Evolutionary conservation across 345 rosid genomes (phyloP).

Genomic region (Gossypium ekmanianum): DNA sequence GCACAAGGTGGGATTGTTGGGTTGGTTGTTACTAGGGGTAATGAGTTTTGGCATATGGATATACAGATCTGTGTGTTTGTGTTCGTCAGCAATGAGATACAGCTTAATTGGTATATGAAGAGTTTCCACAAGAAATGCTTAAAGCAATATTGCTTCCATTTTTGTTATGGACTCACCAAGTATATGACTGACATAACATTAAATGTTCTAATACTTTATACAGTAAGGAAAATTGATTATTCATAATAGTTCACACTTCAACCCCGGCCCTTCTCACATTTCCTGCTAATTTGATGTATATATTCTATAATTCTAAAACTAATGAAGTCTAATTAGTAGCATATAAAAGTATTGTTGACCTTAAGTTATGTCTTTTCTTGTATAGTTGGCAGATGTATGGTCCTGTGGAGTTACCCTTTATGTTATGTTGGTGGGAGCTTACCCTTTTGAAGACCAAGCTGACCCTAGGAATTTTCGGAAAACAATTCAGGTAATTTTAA

Average conservation of each 20-base stretch:
- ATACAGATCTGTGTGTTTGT: neutral
- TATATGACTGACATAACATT: neutral
- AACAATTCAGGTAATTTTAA: conserved; percentile 67
- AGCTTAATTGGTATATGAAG: neutral
- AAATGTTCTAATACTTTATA: neutral
- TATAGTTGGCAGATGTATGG: conserved; percentile 93
- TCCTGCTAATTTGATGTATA: neutral
- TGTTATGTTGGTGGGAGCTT: conserved; percentile 91
- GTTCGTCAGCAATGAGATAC: neutral
- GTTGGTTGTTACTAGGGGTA: neutral
- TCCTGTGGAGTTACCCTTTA: conserved; percentile 95
- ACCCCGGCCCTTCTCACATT: neutral
- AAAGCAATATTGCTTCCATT: neutral
- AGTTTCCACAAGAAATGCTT: neutral
- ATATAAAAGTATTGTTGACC: neutral
- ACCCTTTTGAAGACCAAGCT: conserved; percentile 86
- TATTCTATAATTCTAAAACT: neutral
- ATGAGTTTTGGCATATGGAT: neutral
- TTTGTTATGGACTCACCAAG: neutral
- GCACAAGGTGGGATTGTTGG: neutral
- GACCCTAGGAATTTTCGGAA: conserved; percentile 89
- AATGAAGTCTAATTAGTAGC: neutral
- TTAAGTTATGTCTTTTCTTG: neutral
- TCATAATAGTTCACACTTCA: neutral
- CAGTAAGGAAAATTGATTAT: neutral